Conservation (phyloP, 2,329 filamentous ascomycete genomes). For the Cryphonectria japonica region DNA sequence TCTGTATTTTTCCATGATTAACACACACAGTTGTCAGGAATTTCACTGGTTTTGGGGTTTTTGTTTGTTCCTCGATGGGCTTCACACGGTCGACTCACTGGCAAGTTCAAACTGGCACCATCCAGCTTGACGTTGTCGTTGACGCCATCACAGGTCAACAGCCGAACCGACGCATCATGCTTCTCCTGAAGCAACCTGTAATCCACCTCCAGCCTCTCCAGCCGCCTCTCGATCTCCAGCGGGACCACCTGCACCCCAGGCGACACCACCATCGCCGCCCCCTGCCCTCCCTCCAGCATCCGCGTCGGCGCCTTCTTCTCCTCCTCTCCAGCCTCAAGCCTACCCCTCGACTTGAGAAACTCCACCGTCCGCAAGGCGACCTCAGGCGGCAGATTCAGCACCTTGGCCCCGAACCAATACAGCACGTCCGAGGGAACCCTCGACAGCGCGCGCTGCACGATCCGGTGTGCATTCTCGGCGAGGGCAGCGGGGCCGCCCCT, state of each 20-base stretch:
- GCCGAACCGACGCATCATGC: slow-evolving; percentile 17
- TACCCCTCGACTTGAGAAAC: slow-evolving; percentile 26
- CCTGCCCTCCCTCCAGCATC: neutral
- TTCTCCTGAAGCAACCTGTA: slow-evolving; percentile 23
- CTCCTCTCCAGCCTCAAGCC: neutral
- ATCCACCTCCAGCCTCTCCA: slow-evolving; percentile 26
- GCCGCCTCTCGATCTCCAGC: slow-evolving; percentile 23
- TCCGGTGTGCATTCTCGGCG: slow-evolving; percentile 25
- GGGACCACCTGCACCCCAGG: neutral
- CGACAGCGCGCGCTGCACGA: slow-evolving; percentile 23
- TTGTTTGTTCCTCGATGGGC: too few species aligned
- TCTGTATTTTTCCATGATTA: neutral
- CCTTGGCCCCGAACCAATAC: slow-evolving; percentile 27
- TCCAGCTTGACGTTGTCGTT: neutral
- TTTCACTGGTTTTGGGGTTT: too few species aligned
- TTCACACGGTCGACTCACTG: neutral
- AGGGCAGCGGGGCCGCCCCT: slow-evolving; percentile 19
- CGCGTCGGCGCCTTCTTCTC: neutral
- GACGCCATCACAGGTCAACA: neutral
- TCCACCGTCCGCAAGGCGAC: slow-evolving; percentile 23
- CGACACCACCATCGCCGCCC: too few species aligned
- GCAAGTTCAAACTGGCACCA: neutral
- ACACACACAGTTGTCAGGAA: neutral
- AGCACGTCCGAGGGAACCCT: slow-evolving; percentile 24
- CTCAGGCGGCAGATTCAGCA: slow-evolving; percentile 22